Percentiles rank a stretch among this genome's conserved stretches.
Evolutionary conservation across 768 basidiomycete species (phyloP).

Genomic region (Podaxis sp.): DNA sequence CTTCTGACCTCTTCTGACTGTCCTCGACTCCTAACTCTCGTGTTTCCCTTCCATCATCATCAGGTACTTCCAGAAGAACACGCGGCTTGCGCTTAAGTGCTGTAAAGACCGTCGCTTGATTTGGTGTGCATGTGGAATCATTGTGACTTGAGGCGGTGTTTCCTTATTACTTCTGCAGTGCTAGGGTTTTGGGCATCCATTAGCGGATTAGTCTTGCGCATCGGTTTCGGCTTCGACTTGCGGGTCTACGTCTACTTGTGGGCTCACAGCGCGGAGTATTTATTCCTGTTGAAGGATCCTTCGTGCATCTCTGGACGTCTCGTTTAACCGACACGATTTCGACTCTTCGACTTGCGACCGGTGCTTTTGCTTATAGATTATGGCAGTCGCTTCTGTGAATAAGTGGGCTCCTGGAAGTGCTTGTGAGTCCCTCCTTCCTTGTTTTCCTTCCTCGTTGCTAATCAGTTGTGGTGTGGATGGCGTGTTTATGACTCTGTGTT

Average conservation of each 20-base stretch:
- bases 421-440: constrained; percentile 31
- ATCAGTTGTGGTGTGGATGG: not conserved
- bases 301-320: too few species aligned
- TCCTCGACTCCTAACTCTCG: not conserved
- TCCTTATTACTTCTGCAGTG: not conserved
- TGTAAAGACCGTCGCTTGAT: not conserved
- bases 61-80: not conserved
- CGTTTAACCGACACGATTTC: not conserved
- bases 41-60: not conserved
- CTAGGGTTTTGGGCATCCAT: not conserved
- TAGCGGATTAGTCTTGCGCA: too few species aligned
- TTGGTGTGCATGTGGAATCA: not conserved
- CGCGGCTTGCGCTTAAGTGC: not conserved
- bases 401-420: constrained; percentile 45
- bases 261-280: too few species aligned
- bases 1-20: not conserved
- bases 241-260: too few species aligned
- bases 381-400: constrained; percentile 25
- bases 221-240: too few species aligned
- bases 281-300: too few species aligned
- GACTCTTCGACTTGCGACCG: not conserved
- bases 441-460: not conserved
- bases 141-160: not conserved
- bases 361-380: constrained; percentile 18
- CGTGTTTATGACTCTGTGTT: constrained; percentile 7